A percentile compares a stretch with the other conserved stretches of the same genome.
Evolutionary conservation across 441 rosid species (phyloP).

Genomic region (Brassica balearica): DNA sequence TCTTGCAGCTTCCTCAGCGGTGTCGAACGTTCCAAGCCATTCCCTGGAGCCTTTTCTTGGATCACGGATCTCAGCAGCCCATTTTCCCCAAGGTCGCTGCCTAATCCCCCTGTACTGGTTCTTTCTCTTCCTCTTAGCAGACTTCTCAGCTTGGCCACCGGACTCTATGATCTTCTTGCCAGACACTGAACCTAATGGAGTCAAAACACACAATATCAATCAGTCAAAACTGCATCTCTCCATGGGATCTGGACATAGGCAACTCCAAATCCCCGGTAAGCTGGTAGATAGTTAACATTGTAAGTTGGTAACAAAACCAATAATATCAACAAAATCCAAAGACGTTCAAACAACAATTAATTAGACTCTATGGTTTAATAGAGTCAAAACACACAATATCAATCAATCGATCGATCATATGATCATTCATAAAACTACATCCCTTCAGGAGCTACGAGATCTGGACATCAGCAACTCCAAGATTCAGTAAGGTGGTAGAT

Average conservation of each 20-base stretch:
- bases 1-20: conserved; percentile 97
- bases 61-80: conserved; percentile 99
- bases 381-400: conserved; percentile 28
- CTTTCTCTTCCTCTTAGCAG: conserved; percentile 84
- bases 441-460: neutral
- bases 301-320: conserved; percentile 8
- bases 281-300: neutral
- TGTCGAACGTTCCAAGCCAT: conserved; percentile 93
- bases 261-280: neutral
- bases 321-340: neutral
- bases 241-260: neutral
- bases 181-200: conserved; percentile 50
- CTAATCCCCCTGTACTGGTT: conserved; percentile 88
- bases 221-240: neutral
- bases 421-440: neutral
- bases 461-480: neutral
- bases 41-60: conserved; percentile 91
- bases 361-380: conserved; percentile 40
- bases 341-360: neutral
- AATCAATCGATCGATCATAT: neutral
- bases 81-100: conserved; percentile 97
- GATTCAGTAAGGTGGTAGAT: too few species aligned
- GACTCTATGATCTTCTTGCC: conserved; percentile 53
- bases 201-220: conserved; percentile 26
- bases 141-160: conserved; percentile 48